These are phyloP conservation scores for Blastocrithidia nonstop DNA, from an alignment of 208 protist genomes.

Conservation along the genomic window DNA sequence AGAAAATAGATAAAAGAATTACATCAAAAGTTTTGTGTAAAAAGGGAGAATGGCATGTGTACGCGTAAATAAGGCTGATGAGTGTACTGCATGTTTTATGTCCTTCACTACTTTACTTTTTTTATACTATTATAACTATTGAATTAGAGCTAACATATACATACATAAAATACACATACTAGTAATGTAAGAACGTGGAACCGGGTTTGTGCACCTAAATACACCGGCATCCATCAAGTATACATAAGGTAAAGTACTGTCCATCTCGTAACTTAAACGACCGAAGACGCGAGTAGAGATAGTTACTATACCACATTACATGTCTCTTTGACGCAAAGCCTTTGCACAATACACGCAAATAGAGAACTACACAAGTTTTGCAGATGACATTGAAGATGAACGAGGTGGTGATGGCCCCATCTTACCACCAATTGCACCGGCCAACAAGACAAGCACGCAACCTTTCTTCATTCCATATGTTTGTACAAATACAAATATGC, in stretches of 20 bases:
- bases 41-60: neutral
- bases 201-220: conserved; percentile 80
- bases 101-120: neutral
- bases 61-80: no score
- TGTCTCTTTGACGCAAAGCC: conserved; percentile 35
- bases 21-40: conserved; percentile 3
- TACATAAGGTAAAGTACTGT: conserved; percentile 42
- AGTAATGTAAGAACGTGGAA: conserved; percentile 18
- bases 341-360: conserved; percentile 19
- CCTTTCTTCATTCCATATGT: neutral
- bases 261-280: conserved; percentile 36
- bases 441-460: neutral
- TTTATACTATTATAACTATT: neutral
- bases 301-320: conserved; percentile 32
- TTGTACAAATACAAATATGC: neutral
- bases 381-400: conserved; percentile 47
- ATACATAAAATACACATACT: conserved; percentile 4
- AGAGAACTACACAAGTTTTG: conserved; percentile 41
- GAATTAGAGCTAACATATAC: neutral
- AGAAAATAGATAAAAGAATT: conserved; percentile 4
- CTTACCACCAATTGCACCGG: conserved; percentile 20
- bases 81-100: neutral
- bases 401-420: conserved; percentile 29
- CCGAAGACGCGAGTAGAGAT: conserved; percentile 37
- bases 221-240: conserved; percentile 63